These are phyloP conservation scores for Colletotrichum navitas DNA, from an alignment of 2,329 filamentous ascomycete species.

Conservation along the genomic window DNA sequence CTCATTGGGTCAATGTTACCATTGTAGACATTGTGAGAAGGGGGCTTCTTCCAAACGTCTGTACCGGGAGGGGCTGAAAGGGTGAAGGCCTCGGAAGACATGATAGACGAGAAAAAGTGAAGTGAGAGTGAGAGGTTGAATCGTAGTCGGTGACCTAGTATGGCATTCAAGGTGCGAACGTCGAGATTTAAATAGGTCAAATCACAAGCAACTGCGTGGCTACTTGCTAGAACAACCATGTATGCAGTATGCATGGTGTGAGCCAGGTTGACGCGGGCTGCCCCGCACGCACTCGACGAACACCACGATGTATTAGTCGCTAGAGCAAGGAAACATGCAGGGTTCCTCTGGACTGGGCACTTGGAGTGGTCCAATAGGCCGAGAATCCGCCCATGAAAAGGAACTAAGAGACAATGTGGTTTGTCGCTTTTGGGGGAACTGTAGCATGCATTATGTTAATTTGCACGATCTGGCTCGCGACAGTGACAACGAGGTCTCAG, in stretches of 20 bases:
- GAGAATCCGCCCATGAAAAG: background rate
- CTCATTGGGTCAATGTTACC: constrained; percentile 52
- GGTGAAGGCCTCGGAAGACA: constrained; percentile 55
- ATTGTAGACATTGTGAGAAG: constrained; percentile 71
- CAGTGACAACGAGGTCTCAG: background rate
- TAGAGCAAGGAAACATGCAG: constrained; percentile 10
- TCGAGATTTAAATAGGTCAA: constrained; percentile 24
- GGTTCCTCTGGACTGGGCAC: background rate
- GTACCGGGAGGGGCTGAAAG: constrained; percentile 71
- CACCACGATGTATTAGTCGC: constrained; percentile 19
- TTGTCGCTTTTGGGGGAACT: background rate
- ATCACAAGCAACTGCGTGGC: background rate
- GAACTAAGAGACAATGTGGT: background rate
- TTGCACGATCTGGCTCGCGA: background rate
- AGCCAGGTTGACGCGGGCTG: constrained; percentile 17
- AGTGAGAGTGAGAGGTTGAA: background rate
- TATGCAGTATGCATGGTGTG: constrained; percentile 2
- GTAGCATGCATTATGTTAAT: background rate
- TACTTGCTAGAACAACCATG: background rate
- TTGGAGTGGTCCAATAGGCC: constrained; percentile 22
- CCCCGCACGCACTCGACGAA: constrained; percentile 27
- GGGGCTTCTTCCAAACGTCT: constrained; percentile 83
- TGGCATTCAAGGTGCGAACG: background rate
- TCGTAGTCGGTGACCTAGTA: background rate
- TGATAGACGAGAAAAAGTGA: constrained; percentile 1